Evolutionary conservation across 2,329 filamentous ascomycete genomes (phyloP).

Genomic region (Cladosporium sp.): DNA sequence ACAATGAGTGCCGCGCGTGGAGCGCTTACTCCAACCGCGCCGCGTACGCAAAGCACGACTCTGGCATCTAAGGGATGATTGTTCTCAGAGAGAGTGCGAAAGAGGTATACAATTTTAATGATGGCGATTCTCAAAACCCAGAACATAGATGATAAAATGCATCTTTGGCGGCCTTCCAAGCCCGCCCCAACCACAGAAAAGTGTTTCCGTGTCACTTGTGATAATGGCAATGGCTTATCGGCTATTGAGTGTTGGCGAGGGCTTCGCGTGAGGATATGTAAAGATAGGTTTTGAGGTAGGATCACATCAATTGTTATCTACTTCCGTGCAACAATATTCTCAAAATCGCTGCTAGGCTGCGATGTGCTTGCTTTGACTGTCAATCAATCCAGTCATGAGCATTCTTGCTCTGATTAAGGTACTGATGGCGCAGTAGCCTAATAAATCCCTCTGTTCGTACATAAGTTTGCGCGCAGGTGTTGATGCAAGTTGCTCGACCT

Average conservation of each 20-base stretch:
- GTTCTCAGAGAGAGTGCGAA: background rate
- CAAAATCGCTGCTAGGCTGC: background rate
- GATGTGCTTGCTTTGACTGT: background rate
- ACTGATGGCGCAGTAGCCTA: background rate
- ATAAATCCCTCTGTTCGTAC: background rate
- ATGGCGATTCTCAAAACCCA: conserved; percentile 2
- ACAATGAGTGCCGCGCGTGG: conserved; percentile 35
- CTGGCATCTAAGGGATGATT: conserved; percentile 5
- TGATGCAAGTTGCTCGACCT: background rate
- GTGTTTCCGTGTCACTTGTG: background rate
- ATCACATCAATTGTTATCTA: background rate
- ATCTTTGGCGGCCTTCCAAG: background rate
- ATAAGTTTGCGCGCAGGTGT: too few species aligned
- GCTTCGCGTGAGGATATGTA: background rate
- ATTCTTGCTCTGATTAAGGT: background rate
- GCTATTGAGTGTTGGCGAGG: background rate
- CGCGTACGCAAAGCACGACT: conserved; percentile 31
- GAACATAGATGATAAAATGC: conserved; percentile 9
- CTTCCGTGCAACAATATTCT: background rate
- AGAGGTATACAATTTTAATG: background rate
- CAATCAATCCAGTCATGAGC: background rate
- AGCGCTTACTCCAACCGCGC: conserved; percentile 29
- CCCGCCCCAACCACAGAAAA: background rate
- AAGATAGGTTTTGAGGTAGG: background rate
- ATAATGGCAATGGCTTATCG: background rate